Evolutionary conservation across 441 rosid species (phyloP).

Genomic region (Jatropha podagrica): DNA sequence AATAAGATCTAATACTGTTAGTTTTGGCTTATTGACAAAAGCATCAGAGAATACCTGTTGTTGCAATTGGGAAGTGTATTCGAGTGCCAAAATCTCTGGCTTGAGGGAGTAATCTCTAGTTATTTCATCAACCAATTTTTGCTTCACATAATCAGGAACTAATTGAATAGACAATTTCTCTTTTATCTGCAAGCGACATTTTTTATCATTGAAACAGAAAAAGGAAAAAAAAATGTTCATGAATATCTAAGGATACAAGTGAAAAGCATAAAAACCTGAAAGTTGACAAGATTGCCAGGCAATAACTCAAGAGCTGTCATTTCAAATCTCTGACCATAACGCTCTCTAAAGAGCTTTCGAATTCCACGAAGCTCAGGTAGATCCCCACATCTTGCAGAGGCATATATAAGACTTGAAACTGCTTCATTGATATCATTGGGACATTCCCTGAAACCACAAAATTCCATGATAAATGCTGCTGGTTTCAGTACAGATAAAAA

Average conservation of each 20-base stretch:
- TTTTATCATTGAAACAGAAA: not conserved
- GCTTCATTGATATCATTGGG: conserved; percentile 81
- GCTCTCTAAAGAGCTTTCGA: conserved; percentile 63
- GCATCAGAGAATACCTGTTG: conserved; percentile 34
- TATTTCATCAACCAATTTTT: conserved; percentile 50
- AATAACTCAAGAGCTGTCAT: conserved; percentile 48
- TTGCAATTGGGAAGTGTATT: conserved; percentile 46
- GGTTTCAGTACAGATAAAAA: no score
- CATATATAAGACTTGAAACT: conserved; percentile 73
- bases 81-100: conserved; percentile 52
- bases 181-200: conserved; percentile 37
- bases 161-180: conserved; percentile 45
- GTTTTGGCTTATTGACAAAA: not conserved
- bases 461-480: not conserved
- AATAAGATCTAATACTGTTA: no score
- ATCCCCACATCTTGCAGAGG: conserved; percentile 84
- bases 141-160: conserved; percentile 53
- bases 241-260: not conserved
- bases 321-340: conserved; percentile 59
- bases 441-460: conserved; percentile 48
- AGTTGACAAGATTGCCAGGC: conserved; percentile 66
- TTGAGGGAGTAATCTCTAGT: conserved; percentile 36
- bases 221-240: not conserved
- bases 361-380: conserved; percentile 70
- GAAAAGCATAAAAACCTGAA: conserved; percentile 43